Base-by-base conservation (phyloP, 1,139 yeast genomes). In the Hanseniaspora sp. region DNA sequence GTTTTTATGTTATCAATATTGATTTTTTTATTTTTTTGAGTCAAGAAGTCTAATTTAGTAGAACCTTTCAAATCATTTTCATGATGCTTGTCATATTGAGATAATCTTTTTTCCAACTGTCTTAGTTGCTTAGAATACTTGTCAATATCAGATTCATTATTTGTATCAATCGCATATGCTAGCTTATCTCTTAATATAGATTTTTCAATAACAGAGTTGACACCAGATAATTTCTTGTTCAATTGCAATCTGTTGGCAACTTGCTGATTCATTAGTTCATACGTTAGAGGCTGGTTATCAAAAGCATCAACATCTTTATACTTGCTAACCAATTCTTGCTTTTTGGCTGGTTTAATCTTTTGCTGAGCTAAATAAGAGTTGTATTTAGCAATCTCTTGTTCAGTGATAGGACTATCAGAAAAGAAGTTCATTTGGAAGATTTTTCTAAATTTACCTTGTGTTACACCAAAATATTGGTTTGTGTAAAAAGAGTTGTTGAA, bases 151-250 rank as follows among this genome's bases (percentile, higher is more conserved):
- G 67, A 73, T 42, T 69, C 65, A 60, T 84, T 78, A 47, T 78
- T 77, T 48, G 77, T 78, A 62, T 86, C 95, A 57, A 74, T 69
- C 0, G 96, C 95, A 60, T 85, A 83, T 60, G 79, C 81, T 49
- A 90, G 71, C 65, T 83, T 82, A 65, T 86, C 94, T 70, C 80
- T 77, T 52, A 88, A 71, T 56, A 78, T 77, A 1, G 94, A 77
- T 65, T 87, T 83, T 62, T 79, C 82, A 63, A 83, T 75, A 35
- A 92, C 95, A 7, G 87, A 85, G 64, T 84, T 86, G 37, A 86
- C 85, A 51, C 87, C 86, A 28, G 76, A 75, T 9, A 74, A 66
- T 43, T 77, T 74, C 28, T 77, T 74, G 49, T 79, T 76, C 58
- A 82, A 78, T 58, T 76, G 69, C 67, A 81, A 78, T 63, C 88